Base-by-base conservation (phyloP, 805 yeast species). In the Sugiyamaella lignohabitans region DNA sequence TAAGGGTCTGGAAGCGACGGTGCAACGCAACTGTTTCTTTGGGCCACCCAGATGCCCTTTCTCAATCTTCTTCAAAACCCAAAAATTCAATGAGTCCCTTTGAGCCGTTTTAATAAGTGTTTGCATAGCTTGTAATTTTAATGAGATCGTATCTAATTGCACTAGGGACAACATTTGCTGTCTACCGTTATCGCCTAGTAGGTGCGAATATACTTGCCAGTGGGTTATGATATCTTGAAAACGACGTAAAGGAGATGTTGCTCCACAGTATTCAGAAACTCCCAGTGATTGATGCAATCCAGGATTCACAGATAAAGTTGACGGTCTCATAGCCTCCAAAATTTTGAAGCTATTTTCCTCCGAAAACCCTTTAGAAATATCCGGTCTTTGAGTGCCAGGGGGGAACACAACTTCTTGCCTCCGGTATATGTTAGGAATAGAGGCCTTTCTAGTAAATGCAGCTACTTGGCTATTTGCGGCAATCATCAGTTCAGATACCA, bases 211-310 rank as follows among this genome's bases (percentile, higher is more conserved):
- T 1, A 86, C 52, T 56, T 84, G 91, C 78, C 89, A 76, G 58
- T 89, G 97, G 57, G 82, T 82, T 5, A 88, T 62, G 50, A 88
- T 64, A 61, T 91, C 98, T 4, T 84, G 80, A 54, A 76, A 84
- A 53, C 98, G 70, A 61, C 98, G 72, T 53, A 93, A 68, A 1
- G 98, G 98, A 0, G 97, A 88, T 0, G 98, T 89, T 5, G 85
- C 82, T 17, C 87, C 84, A 3, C 83, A 71, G 58, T 89, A 87
- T 4, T 67, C 60, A 0, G 65, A 61, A 5, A 85, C 64, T 2
- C 89, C 94, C 29, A 87, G 64, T 53, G 84, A 76, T 19, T 71
- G 68, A 64, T 88, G 96, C 0, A 56, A 59, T 0, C 55, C 52
- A 0, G 84, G 75, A 1, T 48, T 42, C 0, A 74, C 62, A 2